Base-by-base conservation (phyloP, 331 rosid species). In the Arachis monticola region DNA sequence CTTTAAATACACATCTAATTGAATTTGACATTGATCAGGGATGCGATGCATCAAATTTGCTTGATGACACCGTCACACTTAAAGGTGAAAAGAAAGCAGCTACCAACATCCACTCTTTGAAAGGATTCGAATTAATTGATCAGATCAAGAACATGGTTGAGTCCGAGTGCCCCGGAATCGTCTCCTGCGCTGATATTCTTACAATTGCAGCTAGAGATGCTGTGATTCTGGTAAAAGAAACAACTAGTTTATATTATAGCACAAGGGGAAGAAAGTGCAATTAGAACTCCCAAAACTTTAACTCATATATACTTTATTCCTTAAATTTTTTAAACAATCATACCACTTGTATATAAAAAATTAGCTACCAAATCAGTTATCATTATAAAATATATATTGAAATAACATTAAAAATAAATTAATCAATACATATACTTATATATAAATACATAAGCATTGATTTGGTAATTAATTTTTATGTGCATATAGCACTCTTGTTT, bases 131-230 rank as follows among this genome's bases (percentile, higher is more conserved):
- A 59, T 41, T 91, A 5, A 44, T 94, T 35, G 99, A 94, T 66
- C 83, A 31, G 53, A 87, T 94, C 77, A 94, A 94, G 88, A 94
- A 94, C 93, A 69, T 51, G 35, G 69, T 90, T 46, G 99, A 94
- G 80, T 92, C 97, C 11, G 97, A 94, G 69, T 94, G 99, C 74
- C 97, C 97, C 0, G 96, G 89, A 60, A 70, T 90, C 35, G 97
- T 94, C 60, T 95, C 99, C 62, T 95, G 99, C 55, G 96, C 99
- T n/a, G 97, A 95, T 87, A 85, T 92, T 74, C 97, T 95, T 80
- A 95, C 99, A 6, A 85, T 92, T 85, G 99, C 97, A 45, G 99
- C 97, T 51, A 95, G 99, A 78, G 99, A 94, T 82, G 99, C 99
- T 47, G 89, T 88, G 3, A 86, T 88, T 88, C 87, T 95, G 92